Conservation (phyloP, 495 filamentous ascomycete genomes). For the Podospora didyma region DNA sequence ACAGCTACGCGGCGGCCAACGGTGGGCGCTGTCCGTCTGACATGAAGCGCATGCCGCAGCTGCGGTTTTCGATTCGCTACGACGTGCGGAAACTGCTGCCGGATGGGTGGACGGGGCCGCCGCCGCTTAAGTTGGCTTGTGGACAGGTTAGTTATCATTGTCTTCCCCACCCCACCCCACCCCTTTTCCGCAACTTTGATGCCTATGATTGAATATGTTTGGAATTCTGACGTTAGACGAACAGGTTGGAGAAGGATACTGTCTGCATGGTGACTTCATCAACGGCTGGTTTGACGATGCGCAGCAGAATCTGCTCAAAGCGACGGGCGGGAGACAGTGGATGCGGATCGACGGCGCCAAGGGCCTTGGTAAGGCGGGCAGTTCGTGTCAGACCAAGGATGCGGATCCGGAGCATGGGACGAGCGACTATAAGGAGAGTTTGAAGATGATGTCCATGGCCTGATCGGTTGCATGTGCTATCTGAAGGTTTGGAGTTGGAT, state of each 20-base stretch:
- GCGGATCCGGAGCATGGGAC: conserved; percentile 29
- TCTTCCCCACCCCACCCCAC: too few relatives aligned
- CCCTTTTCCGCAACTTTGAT: background rate
- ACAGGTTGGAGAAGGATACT: conserved; percentile 27
- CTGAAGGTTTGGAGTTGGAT: too few relatives aligned
- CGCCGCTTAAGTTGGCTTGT: conserved; percentile 31
- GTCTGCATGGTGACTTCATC: conserved; percentile 31
- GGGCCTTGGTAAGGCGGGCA: conserved; percentile 26
- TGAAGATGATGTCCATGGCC: conserved; percentile 28
- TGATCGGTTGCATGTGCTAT: background rate
- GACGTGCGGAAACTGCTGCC: conserved; percentile 24
- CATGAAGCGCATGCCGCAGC: conserved; percentile 32
- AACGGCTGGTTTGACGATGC: conserved; percentile 35
- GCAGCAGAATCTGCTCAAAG: conserved; percentile 25
- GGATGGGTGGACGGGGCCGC: conserved; percentile 31
- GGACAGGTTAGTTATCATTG: conserved; percentile 25
- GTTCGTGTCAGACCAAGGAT: conserved; percentile 26
- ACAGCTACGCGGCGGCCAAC: conserved; percentile 28
- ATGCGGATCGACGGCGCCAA: conserved; percentile 31
- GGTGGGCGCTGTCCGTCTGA: conserved; percentile 25
- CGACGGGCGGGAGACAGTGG: conserved; percentile 25
- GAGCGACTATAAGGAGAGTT: conserved; percentile 26
- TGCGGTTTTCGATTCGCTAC: conserved; percentile 32
- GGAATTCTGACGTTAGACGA: background rate
- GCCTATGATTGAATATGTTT: background rate